Percentiles rank a stretch among this genome's conserved stretches.
Evolutionary conservation across 2,329 filamentous ascomycete genomes (phyloP).

Genomic region (Sclerotinia minor): DNA sequence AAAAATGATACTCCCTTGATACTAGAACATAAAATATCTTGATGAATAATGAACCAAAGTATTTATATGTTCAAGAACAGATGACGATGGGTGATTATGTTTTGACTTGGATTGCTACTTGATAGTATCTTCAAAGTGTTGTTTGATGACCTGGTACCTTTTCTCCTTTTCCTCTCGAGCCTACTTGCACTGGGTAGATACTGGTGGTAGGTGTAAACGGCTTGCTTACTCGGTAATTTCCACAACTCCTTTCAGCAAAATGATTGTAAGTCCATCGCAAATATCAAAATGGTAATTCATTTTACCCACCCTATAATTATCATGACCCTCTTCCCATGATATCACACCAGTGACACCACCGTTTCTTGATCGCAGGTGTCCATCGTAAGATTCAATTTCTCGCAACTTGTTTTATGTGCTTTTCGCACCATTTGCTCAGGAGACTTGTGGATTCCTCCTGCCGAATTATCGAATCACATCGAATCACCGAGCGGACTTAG

Average conservation of each 20-base stretch:
- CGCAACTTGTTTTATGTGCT: conserved; percentile 7
- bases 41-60: conserved; percentile 1
- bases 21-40: conserved; percentile 4
- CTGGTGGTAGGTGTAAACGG: neutral
- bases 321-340: neutral
- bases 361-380: neutral
- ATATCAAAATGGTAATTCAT: neutral
- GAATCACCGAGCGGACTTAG: conserved; percentile 12
- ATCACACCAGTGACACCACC: too few relatives aligned
- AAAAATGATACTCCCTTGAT: conserved; percentile 14
- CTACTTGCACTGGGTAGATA: too few relatives aligned
- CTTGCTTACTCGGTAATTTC: neutral
- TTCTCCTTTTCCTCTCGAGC: neutral
- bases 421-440: conserved; percentile 8
- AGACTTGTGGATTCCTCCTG: conserved; percentile 10
- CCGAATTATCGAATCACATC: conserved; percentile 7
- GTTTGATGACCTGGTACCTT: neutral
- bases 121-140: neutral
- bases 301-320: neutral
- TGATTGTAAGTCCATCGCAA: neutral
- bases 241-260: neutral
- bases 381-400: neutral
- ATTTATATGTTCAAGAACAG: neutral
- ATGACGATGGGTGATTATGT: neutral
- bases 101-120: neutral